Evolutionary conservation across 2,329 filamentous ascomycete genomes (phyloP), one percentile per base, ranked within the genome.

Genomic region (Sordariomycetes sp.): DNA sequence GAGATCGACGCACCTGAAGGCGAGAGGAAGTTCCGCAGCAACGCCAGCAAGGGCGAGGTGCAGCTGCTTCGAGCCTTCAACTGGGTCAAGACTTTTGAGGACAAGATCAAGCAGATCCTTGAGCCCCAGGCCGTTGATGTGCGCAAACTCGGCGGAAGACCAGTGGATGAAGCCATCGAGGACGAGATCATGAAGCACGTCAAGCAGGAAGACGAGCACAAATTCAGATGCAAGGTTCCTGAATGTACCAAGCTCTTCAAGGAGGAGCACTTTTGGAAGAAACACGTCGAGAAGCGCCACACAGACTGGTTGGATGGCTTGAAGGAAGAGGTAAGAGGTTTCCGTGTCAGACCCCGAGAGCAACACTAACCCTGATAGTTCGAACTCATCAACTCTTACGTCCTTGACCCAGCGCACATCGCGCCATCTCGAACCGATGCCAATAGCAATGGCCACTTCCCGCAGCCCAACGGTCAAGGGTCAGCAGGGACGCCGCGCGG

Each of bases 21-120:
- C 16, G 59, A 63, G 30, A 83, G 83, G 50, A 87, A 86, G 48
- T 79, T 81, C 41, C 72, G 76, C 11, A 21, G 35, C 36, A 79
- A 75, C 39, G 70, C 78, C 17, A 78, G 71, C 33, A 94, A 94
- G 63, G 78, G 79, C 5, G 87, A 94, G 49, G 86, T 93, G 54
- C 92, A 96, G 54, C 75, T 96, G 11, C 84, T 93, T 50, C 82
- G 88, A 37, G 92, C 92, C 0, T 96, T 87, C 64, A 98, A 96
- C 52, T 98, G 93, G 92, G 93, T 98, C 39, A 93, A 84, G 65
- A 96, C 92, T 0, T 98, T 94, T 49, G 92, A 98, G 54, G 92
- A 98, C 52, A 98, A 98, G 63, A 72, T 98, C 33, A 68, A 86
- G 53, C 88, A 95, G 55, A 83, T 96, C 30, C 70, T 98, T 11